Evolutionary conservation across 352 stramenopile genomes (phyloP).

Genomic region (Phytophthora constricta): DNA sequence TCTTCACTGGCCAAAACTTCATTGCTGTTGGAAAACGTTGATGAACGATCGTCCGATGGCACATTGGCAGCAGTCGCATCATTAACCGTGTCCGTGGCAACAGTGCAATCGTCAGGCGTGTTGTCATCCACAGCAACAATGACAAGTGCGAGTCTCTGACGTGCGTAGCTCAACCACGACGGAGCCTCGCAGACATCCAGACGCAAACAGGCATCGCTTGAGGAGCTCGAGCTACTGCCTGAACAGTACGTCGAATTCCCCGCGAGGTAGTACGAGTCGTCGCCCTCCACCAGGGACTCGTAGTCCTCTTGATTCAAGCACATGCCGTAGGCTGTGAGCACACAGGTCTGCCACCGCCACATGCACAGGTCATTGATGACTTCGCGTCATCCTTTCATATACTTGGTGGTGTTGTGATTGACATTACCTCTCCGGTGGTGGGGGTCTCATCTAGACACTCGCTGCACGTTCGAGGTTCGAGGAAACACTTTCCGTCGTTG

Average conservation of each 20-base stretch:
- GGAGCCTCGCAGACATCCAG: constrained; percentile 41
- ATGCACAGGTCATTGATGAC: neutral
- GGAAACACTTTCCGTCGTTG: constrained; percentile 21
- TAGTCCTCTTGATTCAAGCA: constrained; percentile 24
- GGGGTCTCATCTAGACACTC: constrained; percentile 43
- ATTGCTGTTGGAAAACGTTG: constrained; percentile 14
- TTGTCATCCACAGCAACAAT: constrained; percentile 14
- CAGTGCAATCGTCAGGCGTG: constrained; percentile 25
- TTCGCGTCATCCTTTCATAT: neutral
- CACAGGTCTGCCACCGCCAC: constrained; percentile 23
- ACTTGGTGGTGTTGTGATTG: neutral
- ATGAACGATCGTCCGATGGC: neutral
- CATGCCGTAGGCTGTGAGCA: constrained; percentile 30
- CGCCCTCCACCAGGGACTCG: constrained; percentile 1
- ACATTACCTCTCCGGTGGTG: constrained; percentile 37
- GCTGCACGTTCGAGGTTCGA: constrained; percentile 39
- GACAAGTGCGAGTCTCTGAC: constrained; percentile 25
- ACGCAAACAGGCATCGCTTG: constrained; percentile 40
- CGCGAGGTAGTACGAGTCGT: constrained; percentile 15
- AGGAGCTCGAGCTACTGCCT: constrained; percentile 1
- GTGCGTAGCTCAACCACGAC: constrained; percentile 37
- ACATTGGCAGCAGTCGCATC: constrained; percentile 16
- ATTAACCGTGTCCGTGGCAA: constrained; percentile 20
- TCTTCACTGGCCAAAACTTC: constrained; percentile 40
- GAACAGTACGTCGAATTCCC: constrained; percentile 28